These are phyloP conservation scores for Setaria italica DNA, from an alignment of 202 grass and related monocot species.

Conservation along the genomic window DNA sequence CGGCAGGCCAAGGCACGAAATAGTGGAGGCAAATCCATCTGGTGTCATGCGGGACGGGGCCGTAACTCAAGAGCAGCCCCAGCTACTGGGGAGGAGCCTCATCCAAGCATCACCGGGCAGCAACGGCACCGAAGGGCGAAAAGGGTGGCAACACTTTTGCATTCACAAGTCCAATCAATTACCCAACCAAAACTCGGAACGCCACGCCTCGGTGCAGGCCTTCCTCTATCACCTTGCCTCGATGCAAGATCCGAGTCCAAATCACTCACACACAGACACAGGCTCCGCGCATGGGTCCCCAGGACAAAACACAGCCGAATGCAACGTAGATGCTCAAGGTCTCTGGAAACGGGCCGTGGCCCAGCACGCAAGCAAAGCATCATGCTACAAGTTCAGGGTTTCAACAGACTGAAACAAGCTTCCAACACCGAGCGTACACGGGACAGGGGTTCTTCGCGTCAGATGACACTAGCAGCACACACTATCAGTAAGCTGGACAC, in stretches of 20 bases:
- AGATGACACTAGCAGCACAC: not conserved
- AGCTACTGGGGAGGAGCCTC: too few relatives aligned
- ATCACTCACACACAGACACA: too few relatives aligned
- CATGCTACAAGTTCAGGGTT: slow-evolving; percentile 5
- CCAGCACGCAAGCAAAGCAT: slow-evolving; percentile 7
- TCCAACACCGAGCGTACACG: not conserved
- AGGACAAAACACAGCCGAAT: too few relatives aligned
- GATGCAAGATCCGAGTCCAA: not conserved
- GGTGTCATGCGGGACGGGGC: too few relatives aligned
- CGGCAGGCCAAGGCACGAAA: not conserved
- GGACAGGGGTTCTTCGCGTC: not conserved
- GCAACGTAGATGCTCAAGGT: not conserved
- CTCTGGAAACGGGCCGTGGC: not conserved
- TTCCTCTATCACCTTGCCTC: not conserved
- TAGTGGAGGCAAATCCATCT: not conserved
- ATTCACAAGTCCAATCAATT: slow-evolving; percentile 1
- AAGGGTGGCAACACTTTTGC: too few relatives aligned
- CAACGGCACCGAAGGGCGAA: not conserved
- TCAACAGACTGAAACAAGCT: not conserved
- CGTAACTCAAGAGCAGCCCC: too few relatives aligned
- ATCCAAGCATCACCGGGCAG: not conserved
- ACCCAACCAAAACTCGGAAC: not conserved
- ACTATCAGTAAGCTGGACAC: not conserved
- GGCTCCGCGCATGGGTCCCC: too few relatives aligned
- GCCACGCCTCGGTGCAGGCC: not conserved